These are phyloP conservation scores for Trypanosoma grayi DNA, from an alignment of 208 protist genomes.

Conservation along the genomic window DNA sequence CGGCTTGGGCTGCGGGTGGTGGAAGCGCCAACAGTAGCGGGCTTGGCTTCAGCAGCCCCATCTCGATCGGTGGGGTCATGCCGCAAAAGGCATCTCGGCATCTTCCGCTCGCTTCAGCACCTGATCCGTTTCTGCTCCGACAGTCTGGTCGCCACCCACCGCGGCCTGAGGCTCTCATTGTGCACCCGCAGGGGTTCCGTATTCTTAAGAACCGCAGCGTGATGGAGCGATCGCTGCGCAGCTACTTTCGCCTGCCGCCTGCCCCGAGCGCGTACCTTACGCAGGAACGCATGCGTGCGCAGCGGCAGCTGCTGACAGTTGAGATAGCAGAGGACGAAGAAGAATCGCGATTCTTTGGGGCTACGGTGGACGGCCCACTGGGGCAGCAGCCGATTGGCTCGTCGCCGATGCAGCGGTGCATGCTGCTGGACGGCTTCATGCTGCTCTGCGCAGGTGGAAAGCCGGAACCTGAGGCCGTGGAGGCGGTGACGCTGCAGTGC, in stretches of 20 bases:
- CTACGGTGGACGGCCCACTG: conserved; percentile 11
- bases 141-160: conserved; percentile 14
- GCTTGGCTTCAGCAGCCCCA: background rate
- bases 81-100: background rate
- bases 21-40: background rate
- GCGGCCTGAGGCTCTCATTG: conserved; percentile 27
- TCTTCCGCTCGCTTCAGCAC: background rate
- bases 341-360: conserved; percentile 28
- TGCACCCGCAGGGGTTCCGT: conserved; percentile 87
- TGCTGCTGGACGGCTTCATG: conserved; percentile 80
- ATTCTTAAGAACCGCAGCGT: conserved; percentile 71
- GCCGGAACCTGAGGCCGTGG: conserved; percentile 68
- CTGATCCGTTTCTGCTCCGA: background rate
- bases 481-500: conserved; percentile 62
- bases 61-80: conserved; percentile 4
- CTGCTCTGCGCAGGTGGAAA: conserved; percentile 59
- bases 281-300: conserved; percentile 33
- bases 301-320: conserved; percentile 31
- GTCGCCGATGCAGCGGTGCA: conserved; percentile 14
- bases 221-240: conserved; percentile 76
- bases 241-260: conserved; percentile 87
- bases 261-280: conserved; percentile 39
- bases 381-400: background rate
- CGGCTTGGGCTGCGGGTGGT: background rate
- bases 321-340: conserved; percentile 41